Base-by-base conservation (phyloP, 352 stramenopile genomes). In the Globisporangium viniferum region DNA sequence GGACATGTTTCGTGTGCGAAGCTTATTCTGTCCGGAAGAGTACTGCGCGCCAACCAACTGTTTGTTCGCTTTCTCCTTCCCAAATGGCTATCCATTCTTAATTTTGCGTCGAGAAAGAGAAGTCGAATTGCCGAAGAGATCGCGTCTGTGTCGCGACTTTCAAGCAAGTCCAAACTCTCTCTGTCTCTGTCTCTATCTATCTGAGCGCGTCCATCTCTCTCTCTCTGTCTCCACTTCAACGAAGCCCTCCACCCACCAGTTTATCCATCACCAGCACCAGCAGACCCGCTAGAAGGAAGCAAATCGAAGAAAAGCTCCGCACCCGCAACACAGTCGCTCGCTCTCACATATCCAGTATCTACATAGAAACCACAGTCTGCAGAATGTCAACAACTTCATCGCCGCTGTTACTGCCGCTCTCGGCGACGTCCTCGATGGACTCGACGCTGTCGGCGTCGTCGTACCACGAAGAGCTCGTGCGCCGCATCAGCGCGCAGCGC, bases 401-500 rank as follows among this genome's bases (percentile, higher is more conserved):
- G 14, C 66, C 66, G 49, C 53, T 66, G 48, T 51, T 53, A 36
- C 39, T 68, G 39, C 63, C 63, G 53, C 63, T 68, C 24, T 68
- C 63, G 27, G 49, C 60, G n/a, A 20, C 51, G 14, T 24, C 58
- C 3, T 78, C 66, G 70, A 48, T 48, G 41, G 41, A 48, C 14
- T 48, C 41, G 41, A 48, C 41, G 41, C 41, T 48, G 14, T 60
- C 67, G 15, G 31, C 51, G 14, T 24, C 58, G 12, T 78, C 66
- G 70, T 61, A 71, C 29, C 66, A 71, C 15, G 66, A 81, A 49
- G 78, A 89, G 66, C 77, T 77, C 48, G 68, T 77, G 57, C 76
- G 77, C 7, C 84, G 80, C 62, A 76, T 93, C 51, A 76, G 78
- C 62, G 82, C 88, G n/a, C 81, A 90, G 67, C 79, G 86, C 61